Base-by-base conservation (phyloP, 2,329 filamentous ascomycete genomes). In the Paraconiothyrium sp. region DNA sequence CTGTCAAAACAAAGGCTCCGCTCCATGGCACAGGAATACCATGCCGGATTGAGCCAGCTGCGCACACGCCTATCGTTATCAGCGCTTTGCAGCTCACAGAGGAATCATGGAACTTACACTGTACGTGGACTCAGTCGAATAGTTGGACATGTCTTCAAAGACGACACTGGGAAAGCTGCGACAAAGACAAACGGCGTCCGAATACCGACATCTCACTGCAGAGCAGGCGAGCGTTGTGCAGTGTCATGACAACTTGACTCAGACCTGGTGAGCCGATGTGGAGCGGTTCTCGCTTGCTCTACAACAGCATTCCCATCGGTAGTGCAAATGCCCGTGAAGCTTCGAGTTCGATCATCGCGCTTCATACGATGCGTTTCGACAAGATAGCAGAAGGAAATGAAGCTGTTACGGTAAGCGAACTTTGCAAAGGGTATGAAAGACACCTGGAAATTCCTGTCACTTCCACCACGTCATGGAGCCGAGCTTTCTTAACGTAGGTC, bases 171-270 rank as follows among this genome's bases (percentile, higher is more conserved):
- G 22, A 51, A 37, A 11, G 6, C 32, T 51, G 48, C 11, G 44
- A 6, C 48, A 35, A 54, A 55, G 4, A 22, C 41, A 16, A 47
- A 14, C 50, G 52, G 52, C 41, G 37, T 55, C 52, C 52, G 44
- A 47, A 55, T 41, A 35, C 52, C 52, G 14, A 46, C 13, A 47
- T 55, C 24, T 55, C 27, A 32, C 52, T 47, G 41, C 49, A 55
- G 52, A 55, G 52, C 52, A 47, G 52, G 43, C 32, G 52, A 47
- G 52, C 52, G 20, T 47, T 55, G 41, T 54, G 13, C 52, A 55
- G 52, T 47, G 41, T 55, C 52, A 55, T 55, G 52, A 14, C 52
- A 55, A 55, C n/a, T 55, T 27, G 52, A 55, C 52, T 37, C 27
- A 55, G n/a, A 51, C 52, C 52, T 55, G 52, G 39, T 55, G 52